These are phyloP conservation scores for Diaporthe amygdali DNA, from an alignment of 2,329 filamentous ascomycete species.

Conservation along the genomic window DNA sequence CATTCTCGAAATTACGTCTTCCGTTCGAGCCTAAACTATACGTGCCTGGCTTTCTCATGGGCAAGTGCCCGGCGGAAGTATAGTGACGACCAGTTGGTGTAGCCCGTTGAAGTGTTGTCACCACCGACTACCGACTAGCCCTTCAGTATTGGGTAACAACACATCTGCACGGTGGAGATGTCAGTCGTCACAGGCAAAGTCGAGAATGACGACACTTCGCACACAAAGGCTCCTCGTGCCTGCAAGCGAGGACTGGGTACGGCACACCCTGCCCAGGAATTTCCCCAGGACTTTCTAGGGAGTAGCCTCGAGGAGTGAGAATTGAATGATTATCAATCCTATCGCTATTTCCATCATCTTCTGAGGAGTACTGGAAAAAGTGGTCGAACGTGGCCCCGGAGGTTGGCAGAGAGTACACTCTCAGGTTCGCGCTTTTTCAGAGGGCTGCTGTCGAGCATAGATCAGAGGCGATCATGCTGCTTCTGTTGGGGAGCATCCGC, in stretches of 20 bases:
- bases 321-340: not conserved
- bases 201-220: not conserved
- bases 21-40: not conserved
- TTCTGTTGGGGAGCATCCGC: not conserved
- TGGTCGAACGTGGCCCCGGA: not conserved
- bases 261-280: not conserved
- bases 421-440: not conserved
- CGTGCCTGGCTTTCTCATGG: not conserved
- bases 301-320: not conserved
- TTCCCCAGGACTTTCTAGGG: too few species aligned
- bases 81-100: not conserved
- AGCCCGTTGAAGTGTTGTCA: not conserved
- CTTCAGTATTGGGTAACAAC: not conserved
- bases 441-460: not conserved
- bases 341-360: too few species aligned
- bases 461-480: not conserved
- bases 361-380: too few species aligned
- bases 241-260: not conserved
- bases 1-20: not conserved
- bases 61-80: not conserved
- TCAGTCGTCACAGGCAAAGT: not conserved
- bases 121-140: not conserved
- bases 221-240: not conserved
- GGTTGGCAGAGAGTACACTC: not conserved
- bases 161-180: not conserved